These are phyloP conservation scores for Epichloe coenophiala DNA, from an alignment of 2,329 filamentous ascomycete genomes.

Conservation along the genomic window DNA sequence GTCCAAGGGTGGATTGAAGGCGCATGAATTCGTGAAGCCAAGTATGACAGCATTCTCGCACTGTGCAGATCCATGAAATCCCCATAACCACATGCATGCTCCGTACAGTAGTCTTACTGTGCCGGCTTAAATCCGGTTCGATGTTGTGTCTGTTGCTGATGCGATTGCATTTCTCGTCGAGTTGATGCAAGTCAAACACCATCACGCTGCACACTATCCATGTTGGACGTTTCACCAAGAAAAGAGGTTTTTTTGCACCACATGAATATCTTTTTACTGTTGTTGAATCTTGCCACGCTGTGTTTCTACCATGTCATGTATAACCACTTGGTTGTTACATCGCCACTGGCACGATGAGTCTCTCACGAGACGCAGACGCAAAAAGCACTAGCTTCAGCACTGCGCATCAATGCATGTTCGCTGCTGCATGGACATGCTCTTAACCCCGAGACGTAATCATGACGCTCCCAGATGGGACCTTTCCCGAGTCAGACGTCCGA, in stretches of 20 bases:
- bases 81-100: not conserved
- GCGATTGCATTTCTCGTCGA: not conserved
- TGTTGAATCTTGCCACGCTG: slow-evolving; percentile 9
- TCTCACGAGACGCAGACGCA: slow-evolving; percentile 9
- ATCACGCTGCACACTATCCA: not conserved
- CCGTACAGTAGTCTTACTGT: not conserved
- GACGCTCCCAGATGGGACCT: slow-evolving; percentile 3
- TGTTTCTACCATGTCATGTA: slow-evolving; percentile 6
- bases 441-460: slow-evolving; percentile 5
- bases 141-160: not conserved
- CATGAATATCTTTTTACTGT: slow-evolving; percentile 1
- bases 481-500: not conserved
- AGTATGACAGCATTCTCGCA: not conserved
- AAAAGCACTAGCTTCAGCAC: slow-evolving; percentile 13
- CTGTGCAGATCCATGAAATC: not conserved
- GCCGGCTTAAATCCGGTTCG: not conserved
- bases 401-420: not conserved
- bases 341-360: slow-evolving; percentile 7
- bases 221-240: not conserved
- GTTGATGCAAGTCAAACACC: not conserved
- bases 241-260: not conserved
- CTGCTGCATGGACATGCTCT: slow-evolving; percentile 3
- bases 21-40: not conserved
- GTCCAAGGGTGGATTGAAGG: not conserved
- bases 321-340: slow-evolving; percentile 16